A percentile compares a stretch with the other conserved stretches of the same genome.
phyloP scores from a whole-genome alignment of 768 basidiomycete genomes.

The Psilocybe cyanescens region DNA sequence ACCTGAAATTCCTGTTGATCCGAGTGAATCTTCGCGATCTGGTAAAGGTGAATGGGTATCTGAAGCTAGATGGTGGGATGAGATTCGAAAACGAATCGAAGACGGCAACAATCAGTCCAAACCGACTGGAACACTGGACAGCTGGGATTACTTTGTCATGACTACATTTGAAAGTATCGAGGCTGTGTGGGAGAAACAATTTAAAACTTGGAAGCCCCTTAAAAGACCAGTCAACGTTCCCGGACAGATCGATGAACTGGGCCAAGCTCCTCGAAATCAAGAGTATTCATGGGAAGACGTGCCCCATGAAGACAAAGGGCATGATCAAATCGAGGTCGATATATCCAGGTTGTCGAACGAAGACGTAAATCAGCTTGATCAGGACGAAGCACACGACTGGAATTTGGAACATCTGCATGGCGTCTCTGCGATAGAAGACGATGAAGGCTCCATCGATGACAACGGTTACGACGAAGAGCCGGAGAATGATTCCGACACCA shows the following conservation, averaged over 20 bases:
- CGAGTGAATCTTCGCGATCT: constrained; percentile 63
- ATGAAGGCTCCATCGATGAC: constrained; percentile 11
- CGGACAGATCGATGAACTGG: constrained; percentile 20
- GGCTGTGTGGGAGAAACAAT: constrained; percentile 76
- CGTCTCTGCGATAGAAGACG: constrained; percentile 1
- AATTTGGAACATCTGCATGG: constrained; percentile 12
- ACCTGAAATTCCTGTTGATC: constrained; percentile 72
- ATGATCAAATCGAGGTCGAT: constrained; percentile 50
- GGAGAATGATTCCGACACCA: constrained; percentile 22
- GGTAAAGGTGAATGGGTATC: constrained; percentile 67
- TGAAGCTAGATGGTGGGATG: constrained; percentile 78
- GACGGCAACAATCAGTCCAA: constrained; percentile 34
- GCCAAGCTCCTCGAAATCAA: not conserved
- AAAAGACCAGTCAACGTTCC: constrained; percentile 16
- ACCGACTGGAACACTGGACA: constrained; percentile 7
- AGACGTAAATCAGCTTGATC: constrained; percentile 40
- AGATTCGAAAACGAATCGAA: constrained; percentile 65
- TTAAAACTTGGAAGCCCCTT: constrained; percentile 61
- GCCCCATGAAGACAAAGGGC: constrained; percentile 24
- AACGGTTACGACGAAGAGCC: constrained; percentile 19
- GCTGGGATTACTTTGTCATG: constrained; percentile 80
- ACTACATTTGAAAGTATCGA: constrained; percentile 91
- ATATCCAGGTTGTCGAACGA: constrained; percentile 53
- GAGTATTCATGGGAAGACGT: constrained; percentile 22
- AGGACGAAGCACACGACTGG: constrained; percentile 25